Evolutionary conservation across 2,329 filamentous ascomycete species (phyloP), one percentile per base, ranked within the genome.

Genomic region (Trichoderma brevicompactum): DNA sequence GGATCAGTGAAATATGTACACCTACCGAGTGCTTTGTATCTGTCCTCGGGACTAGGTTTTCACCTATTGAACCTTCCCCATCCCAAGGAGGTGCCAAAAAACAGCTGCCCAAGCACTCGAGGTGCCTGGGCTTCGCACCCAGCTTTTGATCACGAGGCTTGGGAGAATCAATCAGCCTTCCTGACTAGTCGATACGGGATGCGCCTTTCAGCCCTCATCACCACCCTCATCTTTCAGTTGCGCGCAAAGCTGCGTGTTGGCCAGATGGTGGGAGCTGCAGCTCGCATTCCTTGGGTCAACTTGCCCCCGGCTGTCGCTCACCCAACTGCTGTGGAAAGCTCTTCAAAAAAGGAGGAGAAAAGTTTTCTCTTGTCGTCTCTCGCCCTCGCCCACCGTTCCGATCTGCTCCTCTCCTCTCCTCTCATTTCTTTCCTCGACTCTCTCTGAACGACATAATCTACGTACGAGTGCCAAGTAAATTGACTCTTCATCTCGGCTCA

Each of bases 401-500:
- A 28, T 28, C 23, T 28, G 23, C 23, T 28, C 23, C 23, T 28
- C 38, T 44, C 17, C 40, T 54, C 34, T 52, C 36, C 15, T 43
- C 19, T 52, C 44, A 40, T 32, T 34, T 52, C 58, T 17, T 61
- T 58, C 15, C n/a, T 36, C 32, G 23, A 32, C 19, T 10, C 12
- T 32, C 17, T 41, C 46, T 12, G 13, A 12, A 34, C 46, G 23
- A 32, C 12, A 52, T 7, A 52, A 50, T 44, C 7, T 61, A n/a
- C 58, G 38, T 13, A 23, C 56, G 34, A 61, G 58, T 61, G 36
- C 28, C 32, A 54, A 34, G 49, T 54, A 63, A 34, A 63, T 63
- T 63, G 59, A 52, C 48, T 63, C 59, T 43, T 54, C 59, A 63
- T 63, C 59, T 63, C 59, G 59, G 59, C 59, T 54, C 59, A 63